Conservation (phyloP, 106 monocot genomes). For the Platanthera zijinensis region DNA sequence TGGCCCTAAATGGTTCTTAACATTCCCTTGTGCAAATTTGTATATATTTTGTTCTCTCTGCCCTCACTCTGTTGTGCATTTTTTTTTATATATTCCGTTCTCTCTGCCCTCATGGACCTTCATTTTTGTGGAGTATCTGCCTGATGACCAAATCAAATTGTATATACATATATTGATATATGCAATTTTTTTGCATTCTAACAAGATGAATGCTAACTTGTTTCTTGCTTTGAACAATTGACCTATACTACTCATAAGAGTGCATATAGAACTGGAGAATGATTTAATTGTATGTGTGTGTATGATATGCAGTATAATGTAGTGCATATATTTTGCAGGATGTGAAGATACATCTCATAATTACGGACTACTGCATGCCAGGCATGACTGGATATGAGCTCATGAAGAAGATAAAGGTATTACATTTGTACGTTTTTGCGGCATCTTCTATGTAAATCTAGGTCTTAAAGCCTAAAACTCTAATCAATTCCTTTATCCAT, state of each 20-base stretch:
- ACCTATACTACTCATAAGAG: neutral
- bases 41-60: no score
- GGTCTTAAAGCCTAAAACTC: no score
- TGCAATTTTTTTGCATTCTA: neutral
- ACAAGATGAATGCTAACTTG: neutral
- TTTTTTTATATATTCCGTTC: neutral
- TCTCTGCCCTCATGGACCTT: neutral
- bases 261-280: neutral
- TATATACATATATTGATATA: neutral
- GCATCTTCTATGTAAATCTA: neutral
- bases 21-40: no score
- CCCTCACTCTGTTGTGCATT: no score
- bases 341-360: constrained; percentile 20
- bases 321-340: constrained; percentile 12
- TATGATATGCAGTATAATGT: no score
- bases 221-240: neutral
- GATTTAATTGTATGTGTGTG: neutral
- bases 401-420: constrained; percentile 26
- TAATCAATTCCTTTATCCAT: no score
- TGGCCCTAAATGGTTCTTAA: no score
- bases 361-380: constrained; percentile 36
- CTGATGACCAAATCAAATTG: neutral
- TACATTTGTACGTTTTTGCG: neutral
- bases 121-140: neutral
- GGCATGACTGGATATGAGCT: constrained; percentile 36